Evolutionary conservation across 2,329 filamentous ascomycete genomes (phyloP), one percentile per base, ranked within the genome.

Genomic region (Escovopsis weberi): DNA sequence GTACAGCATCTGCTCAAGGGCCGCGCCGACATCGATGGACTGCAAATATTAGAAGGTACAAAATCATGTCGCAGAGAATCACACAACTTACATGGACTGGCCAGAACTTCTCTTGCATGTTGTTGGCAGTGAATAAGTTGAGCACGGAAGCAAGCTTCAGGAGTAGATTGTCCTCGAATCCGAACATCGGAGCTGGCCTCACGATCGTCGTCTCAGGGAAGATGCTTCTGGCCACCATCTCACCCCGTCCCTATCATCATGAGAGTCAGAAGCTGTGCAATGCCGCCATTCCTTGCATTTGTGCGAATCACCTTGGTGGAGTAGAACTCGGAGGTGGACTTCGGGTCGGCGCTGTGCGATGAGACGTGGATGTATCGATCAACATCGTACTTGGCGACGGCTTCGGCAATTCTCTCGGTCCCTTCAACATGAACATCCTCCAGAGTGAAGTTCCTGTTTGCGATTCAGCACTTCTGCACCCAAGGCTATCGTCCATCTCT

Each of bases 201-300:
- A 98, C 91, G 53, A 98, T 87, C 38, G 91, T 98, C 15, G 91
- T 94, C 67, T 98, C 91, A 26, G 91, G 91, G 69, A 87, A 98
- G 59, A 96, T 88, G 54, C 74, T 78, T 48, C 89, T 81, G 38
- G 80, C 91, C 39, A 93, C 75, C 59, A 82, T 70, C 68, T 98
- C 91, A 52, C 84, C 84, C 57, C 72, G 75, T 46, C 72, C 88
- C 82, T 82, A 47, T 23, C 33, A 7, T 10, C 19, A 37, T 4
- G 12, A 28, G 3, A n/a, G 11, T 23, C 9, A 40, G 30, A 33
- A 39, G 5, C 4, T 4, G 10, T 32, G 8, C 28, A 32, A 9
- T 9, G 11, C 28, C 2, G n/a, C 39, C 19, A 44, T 38, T 3
- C 2, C 7, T 37, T 12, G 4, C 26, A 2, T 19, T 23, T 52